Conservation (phyloP, 2,329 filamentous ascomycete species). For the Penicillium sp. region DNA sequence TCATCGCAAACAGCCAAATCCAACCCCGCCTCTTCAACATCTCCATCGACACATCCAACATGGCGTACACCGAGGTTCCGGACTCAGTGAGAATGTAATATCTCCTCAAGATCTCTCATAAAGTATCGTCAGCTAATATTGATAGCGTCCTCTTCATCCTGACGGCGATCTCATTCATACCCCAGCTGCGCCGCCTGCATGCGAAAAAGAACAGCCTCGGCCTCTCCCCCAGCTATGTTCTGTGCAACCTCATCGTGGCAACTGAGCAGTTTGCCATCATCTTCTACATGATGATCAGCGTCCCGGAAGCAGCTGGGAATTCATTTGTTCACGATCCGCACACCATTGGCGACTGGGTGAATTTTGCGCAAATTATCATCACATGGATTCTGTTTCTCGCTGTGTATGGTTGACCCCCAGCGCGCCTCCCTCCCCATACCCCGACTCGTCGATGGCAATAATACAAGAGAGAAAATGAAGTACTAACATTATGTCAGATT, state of each 20-base stretch:
- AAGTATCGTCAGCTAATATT: not conserved
- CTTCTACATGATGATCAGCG: not conserved
- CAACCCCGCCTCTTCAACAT: not conserved
- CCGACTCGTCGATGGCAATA: not conserved
- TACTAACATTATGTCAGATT: not conserved
- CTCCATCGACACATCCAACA: not conserved
- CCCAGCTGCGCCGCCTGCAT: not conserved
- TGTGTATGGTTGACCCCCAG: not conserved
- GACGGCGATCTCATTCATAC: not conserved
- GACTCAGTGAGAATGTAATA: not conserved
- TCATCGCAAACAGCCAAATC: not conserved
- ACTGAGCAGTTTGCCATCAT: conserved; percentile 1
- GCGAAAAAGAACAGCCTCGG: not conserved
- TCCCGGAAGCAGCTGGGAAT: not conserved
- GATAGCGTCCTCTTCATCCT: not conserved
- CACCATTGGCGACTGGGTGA: not conserved
- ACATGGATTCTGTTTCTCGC: not conserved
- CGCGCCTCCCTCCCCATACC: not conserved
- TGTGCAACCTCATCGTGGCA: not conserved
- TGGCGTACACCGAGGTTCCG: not conserved
- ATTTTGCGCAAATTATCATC: not conserved
- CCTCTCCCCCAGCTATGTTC: not conserved
- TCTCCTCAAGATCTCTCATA: not conserved
- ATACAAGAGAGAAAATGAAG: too few relatives aligned
- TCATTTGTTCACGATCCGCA: not conserved